These are phyloP conservation scores for Dactylellina drechsleri DNA, from an alignment of 2,329 filamentous ascomycete genomes.

Conservation along the genomic window DNA sequence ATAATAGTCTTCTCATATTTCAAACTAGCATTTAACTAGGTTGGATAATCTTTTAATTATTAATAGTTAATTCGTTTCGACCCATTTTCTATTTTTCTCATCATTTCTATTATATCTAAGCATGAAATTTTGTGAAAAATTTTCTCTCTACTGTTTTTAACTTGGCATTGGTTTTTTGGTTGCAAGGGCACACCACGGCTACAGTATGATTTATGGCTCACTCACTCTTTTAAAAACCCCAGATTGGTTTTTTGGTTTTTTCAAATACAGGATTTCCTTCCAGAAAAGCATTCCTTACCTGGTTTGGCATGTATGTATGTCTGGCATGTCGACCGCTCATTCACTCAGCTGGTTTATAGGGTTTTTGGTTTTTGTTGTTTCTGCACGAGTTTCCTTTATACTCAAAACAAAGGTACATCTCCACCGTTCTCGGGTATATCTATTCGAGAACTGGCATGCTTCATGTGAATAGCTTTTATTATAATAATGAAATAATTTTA, in stretches of 20 bases:
- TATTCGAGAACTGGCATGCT: too few species aligned
- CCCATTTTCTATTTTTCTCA: neutral
- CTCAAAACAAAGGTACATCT: too few species aligned
- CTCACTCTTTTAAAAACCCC: neutral
- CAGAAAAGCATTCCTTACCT: too few species aligned
- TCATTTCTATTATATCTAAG: neutral
- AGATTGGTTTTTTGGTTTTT: neutral
- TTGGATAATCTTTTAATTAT: constrained; percentile 14
- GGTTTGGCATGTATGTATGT: too few species aligned
- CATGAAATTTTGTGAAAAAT: neutral
- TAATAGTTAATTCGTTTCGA: constrained; percentile 26
- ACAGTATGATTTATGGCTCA: neutral
- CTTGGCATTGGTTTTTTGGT: neutral
- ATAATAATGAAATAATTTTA: too few species aligned
- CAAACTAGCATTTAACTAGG: neutral
- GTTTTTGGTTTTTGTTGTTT: too few species aligned
- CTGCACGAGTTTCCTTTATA: too few species aligned
- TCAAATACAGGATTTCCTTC: neutral
- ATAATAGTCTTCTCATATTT: neutral
- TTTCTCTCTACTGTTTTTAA: too few species aligned
- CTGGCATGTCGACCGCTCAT: too few species aligned
- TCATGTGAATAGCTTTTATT: too few species aligned
- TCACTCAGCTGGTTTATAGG: too few species aligned
- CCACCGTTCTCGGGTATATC: too few species aligned
- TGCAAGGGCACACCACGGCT: neutral